Conservation (phyloP, 176 grass and related monocot species). For the Carex littledalei region DNA sequence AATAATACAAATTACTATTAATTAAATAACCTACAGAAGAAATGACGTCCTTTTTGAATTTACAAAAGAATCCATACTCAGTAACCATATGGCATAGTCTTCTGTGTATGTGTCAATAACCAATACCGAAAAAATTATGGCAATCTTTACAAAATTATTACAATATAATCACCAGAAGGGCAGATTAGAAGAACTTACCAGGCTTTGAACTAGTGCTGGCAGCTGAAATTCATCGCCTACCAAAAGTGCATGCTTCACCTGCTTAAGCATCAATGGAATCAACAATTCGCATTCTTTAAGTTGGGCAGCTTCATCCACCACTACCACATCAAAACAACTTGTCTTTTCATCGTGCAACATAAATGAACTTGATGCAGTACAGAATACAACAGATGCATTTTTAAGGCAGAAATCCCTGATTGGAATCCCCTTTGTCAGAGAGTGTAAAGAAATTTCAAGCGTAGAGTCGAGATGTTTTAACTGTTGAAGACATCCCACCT, state of each 20-base stretch:
- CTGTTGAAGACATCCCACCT: constrained; percentile 30
- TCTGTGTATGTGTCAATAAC: background rate
- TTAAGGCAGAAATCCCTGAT: constrained; percentile 52
- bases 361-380: constrained; percentile 59
- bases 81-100: too few species aligned
- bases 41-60: too few species aligned
- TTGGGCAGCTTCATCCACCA: constrained; percentile 80
- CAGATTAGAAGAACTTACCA: constrained; percentile 21
- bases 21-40: too few species aligned
- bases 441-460: constrained; percentile 27
- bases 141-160: background rate
- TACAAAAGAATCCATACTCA: too few species aligned
- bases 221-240: constrained; percentile 70
- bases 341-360: constrained; percentile 41
- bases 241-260: constrained; percentile 53
- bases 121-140: background rate
- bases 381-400: constrained; percentile 61
- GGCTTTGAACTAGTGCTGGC: constrained; percentile 50
- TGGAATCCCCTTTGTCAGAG: constrained; percentile 4
- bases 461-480: constrained; percentile 33
- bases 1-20: too few species aligned
- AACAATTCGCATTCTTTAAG: constrained; percentile 58
- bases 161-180: background rate
- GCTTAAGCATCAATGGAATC: constrained; percentile 48
- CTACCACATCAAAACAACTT: constrained; percentile 43